These are phyloP conservation scores for Thymus quinquecostatus DNA, from an alignment of 257 asterid species.

Conservation along the genomic window DNA sequence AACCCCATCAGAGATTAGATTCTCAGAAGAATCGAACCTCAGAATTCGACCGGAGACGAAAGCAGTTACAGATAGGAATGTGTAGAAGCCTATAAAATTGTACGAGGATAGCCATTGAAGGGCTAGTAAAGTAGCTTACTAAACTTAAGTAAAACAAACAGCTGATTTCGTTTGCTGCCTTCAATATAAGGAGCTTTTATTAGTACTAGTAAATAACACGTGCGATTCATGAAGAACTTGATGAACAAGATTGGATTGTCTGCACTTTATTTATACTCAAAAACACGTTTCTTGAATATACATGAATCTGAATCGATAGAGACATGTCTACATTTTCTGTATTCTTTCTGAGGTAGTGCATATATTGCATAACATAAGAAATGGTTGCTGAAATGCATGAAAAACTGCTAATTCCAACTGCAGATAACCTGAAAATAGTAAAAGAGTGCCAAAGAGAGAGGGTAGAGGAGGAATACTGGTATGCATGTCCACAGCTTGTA, in stretches of 20 bases:
- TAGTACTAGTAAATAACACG: not conserved
- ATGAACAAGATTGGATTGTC: constrained; percentile 22
- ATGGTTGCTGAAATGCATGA: not conserved
- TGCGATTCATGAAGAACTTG: constrained; percentile 2
- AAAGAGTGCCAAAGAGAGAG: constrained; percentile 49
- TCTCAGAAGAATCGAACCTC: constrained; percentile 28
- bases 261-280: constrained; percentile 11
- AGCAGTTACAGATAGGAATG: constrained; percentile 6
- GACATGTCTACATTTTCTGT: too few relatives aligned
- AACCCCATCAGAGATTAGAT: constrained; percentile 40
- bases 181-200: not conserved
- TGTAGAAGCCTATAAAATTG: not conserved
- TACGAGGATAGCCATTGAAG: constrained; percentile 33
- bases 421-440: constrained; percentile 44
- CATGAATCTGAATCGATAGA: too few relatives aligned
- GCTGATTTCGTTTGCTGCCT: not conserved
- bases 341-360: too few relatives aligned
- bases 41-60: constrained; percentile 33
- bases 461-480: constrained; percentile 56
- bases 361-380: too few relatives aligned
- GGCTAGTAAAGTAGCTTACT: constrained; percentile 14
- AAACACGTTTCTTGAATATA: constrained; percentile 19
- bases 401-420: constrained; percentile 28
- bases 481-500: constrained; percentile 62
- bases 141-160: not conserved